phyloP scores from a whole-genome alignment of 2,329 filamentous ascomycete species.

The Penicillium sp. region DNA sequence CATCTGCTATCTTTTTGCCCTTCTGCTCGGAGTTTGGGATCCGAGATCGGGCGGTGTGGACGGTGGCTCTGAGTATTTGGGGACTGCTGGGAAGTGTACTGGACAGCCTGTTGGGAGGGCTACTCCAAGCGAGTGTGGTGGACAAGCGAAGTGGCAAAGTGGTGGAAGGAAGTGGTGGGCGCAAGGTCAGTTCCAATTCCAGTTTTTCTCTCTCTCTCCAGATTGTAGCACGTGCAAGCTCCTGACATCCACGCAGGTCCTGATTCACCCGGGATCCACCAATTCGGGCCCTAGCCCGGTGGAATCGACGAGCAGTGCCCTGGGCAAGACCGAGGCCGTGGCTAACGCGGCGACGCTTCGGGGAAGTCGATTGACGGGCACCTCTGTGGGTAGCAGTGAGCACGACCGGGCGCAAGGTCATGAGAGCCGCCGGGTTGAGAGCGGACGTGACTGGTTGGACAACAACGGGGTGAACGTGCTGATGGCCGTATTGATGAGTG shows the following conservation, averaged over 20 bases:
- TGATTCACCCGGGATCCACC: constrained; percentile 40
- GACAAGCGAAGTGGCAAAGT: constrained; percentile 85
- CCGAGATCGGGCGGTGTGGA: constrained; percentile 56
- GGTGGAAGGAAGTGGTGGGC: constrained; percentile 81
- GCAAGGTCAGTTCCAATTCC: constrained; percentile 51
- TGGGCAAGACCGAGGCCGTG: constrained; percentile 33
- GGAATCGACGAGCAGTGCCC: constrained; percentile 25
- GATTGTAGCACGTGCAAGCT: neutral
- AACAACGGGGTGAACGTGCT: constrained; percentile 96
- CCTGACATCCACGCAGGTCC: constrained; percentile 30
- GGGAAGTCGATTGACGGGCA: constrained; percentile 21
- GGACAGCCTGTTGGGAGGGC: constrained; percentile 83
- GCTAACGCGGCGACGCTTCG: constrained; percentile 34
- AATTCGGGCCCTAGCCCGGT: constrained; percentile 11
- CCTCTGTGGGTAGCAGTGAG: constrained; percentile 17
- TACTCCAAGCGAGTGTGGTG: constrained; percentile 83
- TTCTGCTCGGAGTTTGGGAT: constrained; percentile 62
- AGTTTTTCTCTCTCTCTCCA: neutral
- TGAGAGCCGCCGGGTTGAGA: constrained; percentile 68
- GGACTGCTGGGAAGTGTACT: constrained; percentile 80
- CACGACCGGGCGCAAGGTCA: constrained; percentile 37
- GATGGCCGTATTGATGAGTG: constrained; percentile 83
- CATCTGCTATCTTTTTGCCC: constrained; percentile 70
- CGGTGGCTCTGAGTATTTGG: constrained; percentile 66
- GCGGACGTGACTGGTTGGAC: constrained; percentile 75